Base-by-base conservation (phyloP, 2,329 filamentous ascomycete species). In the Botryotinia narcissicola region DNA sequence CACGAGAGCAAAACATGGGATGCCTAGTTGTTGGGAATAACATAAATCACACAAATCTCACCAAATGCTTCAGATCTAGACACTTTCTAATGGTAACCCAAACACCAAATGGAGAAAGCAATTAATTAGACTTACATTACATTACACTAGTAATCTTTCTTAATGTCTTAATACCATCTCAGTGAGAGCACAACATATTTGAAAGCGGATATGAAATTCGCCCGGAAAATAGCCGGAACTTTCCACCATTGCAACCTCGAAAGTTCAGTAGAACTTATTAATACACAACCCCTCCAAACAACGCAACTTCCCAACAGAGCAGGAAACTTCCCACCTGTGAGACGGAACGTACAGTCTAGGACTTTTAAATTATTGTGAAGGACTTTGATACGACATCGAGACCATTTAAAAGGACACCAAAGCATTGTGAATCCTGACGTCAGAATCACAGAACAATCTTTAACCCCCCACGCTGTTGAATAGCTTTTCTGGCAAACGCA, bases 281-380 rank as follows among this genome's bases (percentile, higher is more conserved):
- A 70, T 44, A 71, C 44, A 54, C 70, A 59, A 72, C 70, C 70
- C 70, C 70, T 72, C 70, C 70, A 72, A 67, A 20, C 46, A 18
- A 67, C 61, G 54, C 61, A 29, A 44, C 44, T 67, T 66, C 63
- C 59, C 46, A 54, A 20, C 37, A 66, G 29, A 72, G 46, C 59
- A 57, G 61, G 59, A 59, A 72, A 35, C 22, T 59, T 44, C 37
- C 62, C 44, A 42, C 62, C 61, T 67, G 46, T 29, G 37, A 44
- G 29, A 46, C 61, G 18, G 16, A 70, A 25, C 25, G 6, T 16
- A 37, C 29, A 40, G 25, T 40, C 51, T 32, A n/a, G 35, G 37
- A 7, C 48, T 68, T 40, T 6, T 32, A 37, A 54, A 54, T 40
- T 25, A 44, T 69, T 32, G 10, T 69, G 6, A n/a, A 69, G 35